Base-by-base conservation (phyloP, 75 land plant genomes). In the Larix kaempferi region DNA sequence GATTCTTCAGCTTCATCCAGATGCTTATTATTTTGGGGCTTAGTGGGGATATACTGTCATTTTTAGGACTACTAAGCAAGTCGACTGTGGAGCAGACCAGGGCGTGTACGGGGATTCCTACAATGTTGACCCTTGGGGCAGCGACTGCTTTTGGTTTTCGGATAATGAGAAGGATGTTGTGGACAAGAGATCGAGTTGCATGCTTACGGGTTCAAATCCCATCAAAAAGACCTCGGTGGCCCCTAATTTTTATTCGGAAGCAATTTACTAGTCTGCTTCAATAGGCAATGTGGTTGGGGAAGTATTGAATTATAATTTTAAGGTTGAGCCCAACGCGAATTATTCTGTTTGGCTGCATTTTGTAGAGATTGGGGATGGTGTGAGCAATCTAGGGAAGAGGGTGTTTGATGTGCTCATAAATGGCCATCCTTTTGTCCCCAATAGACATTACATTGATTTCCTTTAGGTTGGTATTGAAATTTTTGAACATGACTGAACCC, bases 261-360 rank as follows among this genome's bases (percentile, higher is more conserved):
- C 77, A 76, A 86, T 96, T 25, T 96, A 92, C 80, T 89, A 85
- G 69, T 84, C 82, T 7, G 94, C 96, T 16, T 83, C 92, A 74
- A 74, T 84, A 41, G 81, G 88, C 56, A 44, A 44, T 7, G 82
- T 78, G 63, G 72, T 33, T 49, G 78, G 88, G 69, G 83, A 87
- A 6, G 80, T 75, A 16, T 76, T 96, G 57, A 74, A 81, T 6
- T 94, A 87, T 78, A 80, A 79, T 29, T 59, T 94, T 79, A 93
- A 91, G 23, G 92, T 92, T 35, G 91, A 94, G 56, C 91, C 99
- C 27, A 92, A 88, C 25, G 79, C 78, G 75, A 94, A 90, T 59
- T 96, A 96, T 78, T 92, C 98, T 26, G 71, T 96, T 4, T 96
- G 98, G 98, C 56, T 94, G 21, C 95, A 96, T 74, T 96, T 96